A percentile compares a stretch with the other conserved stretches of the same genome.
Evolutionary conservation across 2,329 filamentous ascomycete genomes (phyloP).

Genomic region (Meredithiella fracta): DNA sequence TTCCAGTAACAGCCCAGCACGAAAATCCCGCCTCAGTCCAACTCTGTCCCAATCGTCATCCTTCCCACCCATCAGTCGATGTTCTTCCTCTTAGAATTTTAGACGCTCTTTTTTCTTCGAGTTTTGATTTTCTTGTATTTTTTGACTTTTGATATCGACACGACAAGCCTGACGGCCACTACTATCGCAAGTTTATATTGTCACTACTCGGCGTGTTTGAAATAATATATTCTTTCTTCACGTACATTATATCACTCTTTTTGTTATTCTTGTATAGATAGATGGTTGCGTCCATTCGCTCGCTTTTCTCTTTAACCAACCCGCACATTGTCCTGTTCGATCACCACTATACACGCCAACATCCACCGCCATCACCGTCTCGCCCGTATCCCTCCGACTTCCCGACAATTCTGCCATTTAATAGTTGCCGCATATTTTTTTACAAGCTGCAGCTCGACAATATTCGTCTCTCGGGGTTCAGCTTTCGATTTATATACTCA

Average conservation of each 20-base stretch:
- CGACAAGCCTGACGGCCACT: background rate
- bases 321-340: background rate
- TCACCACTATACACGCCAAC: background rate
- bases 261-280: background rate
- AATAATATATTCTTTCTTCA: conserved; percentile 2
- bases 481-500: too few species aligned
- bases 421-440: too few species aligned
- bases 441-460: too few species aligned
- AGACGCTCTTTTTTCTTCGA: background rate
- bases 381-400: too few species aligned
- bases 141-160: background rate
- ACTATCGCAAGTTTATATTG: background rate
- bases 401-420: too few species aligned
- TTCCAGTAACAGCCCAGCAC: background rate
- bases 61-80: background rate
- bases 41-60: background rate
- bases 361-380: too few species aligned
- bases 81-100: background rate
- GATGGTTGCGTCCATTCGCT: background rate
- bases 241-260: background rate
- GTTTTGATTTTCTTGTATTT: background rate
- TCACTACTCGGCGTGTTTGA: background rate
- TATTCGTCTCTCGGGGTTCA: too few species aligned
- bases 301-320: background rate
- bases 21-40: background rate